A percentile compares a stretch with the other conserved stretches of the same genome.
These are phyloP conservation scores for Firmiana major DNA, from an alignment of 345 rosid genomes.

Conservation along the genomic window DNA sequence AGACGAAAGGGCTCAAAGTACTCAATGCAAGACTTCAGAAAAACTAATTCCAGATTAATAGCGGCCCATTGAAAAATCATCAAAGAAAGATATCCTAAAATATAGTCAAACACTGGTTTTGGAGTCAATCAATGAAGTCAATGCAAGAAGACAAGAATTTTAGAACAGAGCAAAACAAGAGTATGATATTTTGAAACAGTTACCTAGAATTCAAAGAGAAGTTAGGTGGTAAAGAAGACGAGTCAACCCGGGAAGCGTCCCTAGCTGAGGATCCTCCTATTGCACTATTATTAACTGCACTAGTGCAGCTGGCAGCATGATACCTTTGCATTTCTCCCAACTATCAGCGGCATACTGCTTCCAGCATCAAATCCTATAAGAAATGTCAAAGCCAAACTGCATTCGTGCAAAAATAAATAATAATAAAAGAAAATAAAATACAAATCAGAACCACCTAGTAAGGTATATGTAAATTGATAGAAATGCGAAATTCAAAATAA, in stretches of 20 bases:
- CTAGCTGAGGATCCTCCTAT: slow-evolving; percentile 73
- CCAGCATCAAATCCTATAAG: slow-evolving; percentile 51
- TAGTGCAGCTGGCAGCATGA: slow-evolving; percentile 83
- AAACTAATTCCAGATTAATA: background rate
- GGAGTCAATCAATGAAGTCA: background rate
- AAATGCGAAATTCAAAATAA: background rate
- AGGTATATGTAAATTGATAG: background rate
- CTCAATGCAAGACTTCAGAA: background rate
- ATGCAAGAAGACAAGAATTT: background rate
- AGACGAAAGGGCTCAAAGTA: background rate
- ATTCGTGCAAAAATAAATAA: background rate
- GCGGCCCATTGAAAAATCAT: background rate
- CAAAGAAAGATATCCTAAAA: background rate
- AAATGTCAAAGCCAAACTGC: slow-evolving; percentile 41
- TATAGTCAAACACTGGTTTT: background rate
- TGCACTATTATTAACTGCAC: slow-evolving; percentile 87
- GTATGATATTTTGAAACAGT: background rate
- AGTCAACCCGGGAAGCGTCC: slow-evolving; percentile 71
- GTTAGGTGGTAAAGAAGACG: slow-evolving; percentile 65
- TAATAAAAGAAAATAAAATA: background rate
- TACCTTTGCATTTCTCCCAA: slow-evolving; percentile 98
- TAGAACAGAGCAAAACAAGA: background rate
- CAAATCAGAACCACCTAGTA: background rate
- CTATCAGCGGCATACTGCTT: slow-evolving; percentile 82
- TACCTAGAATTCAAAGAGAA: slow-evolving; percentile 74